Evolutionary conservation across 2,329 filamentous ascomycete species (phyloP).

Genomic region (Talaromyces sp.): DNA sequence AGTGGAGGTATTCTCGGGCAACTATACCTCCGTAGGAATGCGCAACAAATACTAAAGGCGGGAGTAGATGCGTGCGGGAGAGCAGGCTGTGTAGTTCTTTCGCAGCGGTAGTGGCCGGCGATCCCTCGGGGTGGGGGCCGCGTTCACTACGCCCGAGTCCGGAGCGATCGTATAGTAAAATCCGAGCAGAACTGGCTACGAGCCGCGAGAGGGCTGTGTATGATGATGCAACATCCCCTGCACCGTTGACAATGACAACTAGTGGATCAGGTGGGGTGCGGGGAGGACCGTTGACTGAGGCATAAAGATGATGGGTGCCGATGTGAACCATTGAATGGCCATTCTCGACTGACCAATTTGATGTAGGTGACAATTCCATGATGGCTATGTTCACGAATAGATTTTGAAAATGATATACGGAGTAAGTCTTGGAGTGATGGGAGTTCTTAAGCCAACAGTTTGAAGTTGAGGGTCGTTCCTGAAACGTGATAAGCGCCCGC

Average conservation of each 20-base stretch:
- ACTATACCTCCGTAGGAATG: slow-evolving; percentile 47
- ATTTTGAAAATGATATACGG: not conserved
- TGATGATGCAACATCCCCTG: slow-evolving; percentile 38
- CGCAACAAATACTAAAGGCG: slow-evolving; percentile 39
- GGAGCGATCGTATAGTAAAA: slow-evolving; percentile 42
- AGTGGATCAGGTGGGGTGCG: slow-evolving; percentile 30
- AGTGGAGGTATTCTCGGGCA: slow-evolving; percentile 43
- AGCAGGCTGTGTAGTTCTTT: slow-evolving; percentile 37
- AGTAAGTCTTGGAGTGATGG: too few relatives aligned
- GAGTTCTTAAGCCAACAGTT: too few relatives aligned
- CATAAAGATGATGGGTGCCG: slow-evolving; percentile 36
- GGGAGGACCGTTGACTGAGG: slow-evolving; percentile 31
- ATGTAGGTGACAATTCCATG: slow-evolving; percentile 4
- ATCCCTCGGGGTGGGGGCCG: slow-evolving; percentile 7
- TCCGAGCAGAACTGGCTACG: slow-evolving; percentile 30
- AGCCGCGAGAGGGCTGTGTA: slow-evolving; percentile 38
- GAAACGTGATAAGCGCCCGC: too few relatives aligned
- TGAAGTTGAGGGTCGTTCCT: too few relatives aligned
- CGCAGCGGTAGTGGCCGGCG: slow-evolving; percentile 31
- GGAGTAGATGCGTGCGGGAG: slow-evolving; percentile 16
- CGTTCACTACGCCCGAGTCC: slow-evolving; percentile 41
- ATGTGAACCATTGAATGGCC: slow-evolving; percentile 30
- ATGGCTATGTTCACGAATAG: not conserved
- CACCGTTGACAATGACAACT: slow-evolving; percentile 38
- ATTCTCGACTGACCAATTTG: slow-evolving; percentile 1